phyloP scores from a whole-genome alignment of 2,329 filamentous ascomycete genomes.

The Thielaviopsis musarum region DNA sequence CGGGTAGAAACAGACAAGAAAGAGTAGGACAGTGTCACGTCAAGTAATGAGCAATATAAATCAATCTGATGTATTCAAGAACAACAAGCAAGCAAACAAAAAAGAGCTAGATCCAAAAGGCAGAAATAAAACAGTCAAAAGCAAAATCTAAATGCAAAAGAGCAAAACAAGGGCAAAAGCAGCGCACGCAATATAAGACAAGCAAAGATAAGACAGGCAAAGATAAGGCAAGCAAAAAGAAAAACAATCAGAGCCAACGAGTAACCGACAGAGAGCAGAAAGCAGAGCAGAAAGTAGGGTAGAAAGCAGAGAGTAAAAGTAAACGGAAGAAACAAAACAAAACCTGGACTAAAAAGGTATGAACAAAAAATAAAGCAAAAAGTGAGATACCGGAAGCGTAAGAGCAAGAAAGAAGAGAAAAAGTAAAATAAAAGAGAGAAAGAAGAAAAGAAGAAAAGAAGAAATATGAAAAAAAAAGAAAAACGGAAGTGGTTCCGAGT shows the following conservation, averaged over 20 bases:
- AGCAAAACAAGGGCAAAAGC: constrained; percentile 21
- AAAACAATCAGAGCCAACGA: constrained; percentile 4
- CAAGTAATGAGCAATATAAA: not conserved
- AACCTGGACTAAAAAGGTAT: constrained; percentile 14
- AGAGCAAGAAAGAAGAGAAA: constrained; percentile 15
- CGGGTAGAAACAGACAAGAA: not conserved
- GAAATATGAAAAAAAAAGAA: constrained; percentile 9
- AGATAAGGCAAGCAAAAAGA: constrained; percentile 15
- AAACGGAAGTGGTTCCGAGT: constrained; percentile 7
- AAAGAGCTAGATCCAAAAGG: constrained; percentile 20
- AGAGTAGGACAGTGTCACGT: not conserved
- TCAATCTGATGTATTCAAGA: not conserved
- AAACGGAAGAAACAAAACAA: constrained; percentile 22
- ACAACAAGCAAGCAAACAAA: constrained; percentile 15
- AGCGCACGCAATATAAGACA: constrained; percentile 16
- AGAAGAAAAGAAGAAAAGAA: not conserved
- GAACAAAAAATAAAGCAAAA: constrained; percentile 16
- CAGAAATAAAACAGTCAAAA: constrained; percentile 24
- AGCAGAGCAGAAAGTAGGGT: constrained; percentile 19
- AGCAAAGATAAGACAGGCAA: constrained; percentile 19
- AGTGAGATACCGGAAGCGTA: constrained; percentile 15
- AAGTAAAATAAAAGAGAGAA: not conserved
- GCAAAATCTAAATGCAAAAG: constrained; percentile 23
- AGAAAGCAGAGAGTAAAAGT: constrained; percentile 18
- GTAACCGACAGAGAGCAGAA: constrained; percentile 13